Conservation (phyloP, 495 filamentous ascomycete species). For the Filosporella fistucella region DNA sequence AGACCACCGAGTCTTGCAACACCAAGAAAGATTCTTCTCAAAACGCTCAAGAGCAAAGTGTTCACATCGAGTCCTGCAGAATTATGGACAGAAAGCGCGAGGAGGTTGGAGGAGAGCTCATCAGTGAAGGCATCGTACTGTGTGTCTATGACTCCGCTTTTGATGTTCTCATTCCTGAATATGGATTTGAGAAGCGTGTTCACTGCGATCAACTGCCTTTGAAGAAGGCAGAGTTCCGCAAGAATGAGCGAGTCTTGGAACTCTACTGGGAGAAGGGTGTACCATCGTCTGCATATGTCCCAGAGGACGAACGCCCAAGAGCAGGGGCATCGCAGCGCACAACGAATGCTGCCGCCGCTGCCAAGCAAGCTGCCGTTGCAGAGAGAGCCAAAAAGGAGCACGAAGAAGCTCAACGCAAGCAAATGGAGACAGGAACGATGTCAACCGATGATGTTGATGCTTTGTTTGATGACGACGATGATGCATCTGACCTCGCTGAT, state of each 20-base stretch:
- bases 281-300: slow-evolving; percentile 91
- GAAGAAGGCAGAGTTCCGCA: slow-evolving; percentile 98
- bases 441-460: slow-evolving; percentile 87
- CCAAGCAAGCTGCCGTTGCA: slow-evolving; percentile 73
- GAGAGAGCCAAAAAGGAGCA: slow-evolving; percentile 73
- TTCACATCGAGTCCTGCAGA: slow-evolving; percentile 96
- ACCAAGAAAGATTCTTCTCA: slow-evolving; percentile 99
- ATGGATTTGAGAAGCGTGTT: slow-evolving; percentile 97
- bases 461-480: slow-evolving; percentile 89
- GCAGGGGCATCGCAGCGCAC: slow-evolving; percentile 60
- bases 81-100: slow-evolving; percentile 85
- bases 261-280: slow-evolving; percentile 99
- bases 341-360: slow-evolving; percentile 69
- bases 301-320: slow-evolving; percentile 93
- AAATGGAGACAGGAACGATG: slow-evolving; percentile 89
- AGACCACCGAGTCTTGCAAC: slow-evolving; percentile 94
- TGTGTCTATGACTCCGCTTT: slow-evolving; percentile 99
- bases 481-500: slow-evolving; percentile 79
- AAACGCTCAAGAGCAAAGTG: slow-evolving; percentile 95
- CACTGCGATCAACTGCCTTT: slow-evolving; percentile 97
- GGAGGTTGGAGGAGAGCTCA: slow-evolving; percentile 83
- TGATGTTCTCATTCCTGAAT: slow-evolving; percentile 96
- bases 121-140: slow-evolving; percentile 94
- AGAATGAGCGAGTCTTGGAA: slow-evolving; percentile 87
- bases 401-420: slow-evolving; percentile 82